Percentiles rank a stretch among this genome's conserved stretches.
These are phyloP conservation scores for Omphalea diandra DNA, from an alignment of 441 rosid species.

Conservation along the genomic window DNA sequence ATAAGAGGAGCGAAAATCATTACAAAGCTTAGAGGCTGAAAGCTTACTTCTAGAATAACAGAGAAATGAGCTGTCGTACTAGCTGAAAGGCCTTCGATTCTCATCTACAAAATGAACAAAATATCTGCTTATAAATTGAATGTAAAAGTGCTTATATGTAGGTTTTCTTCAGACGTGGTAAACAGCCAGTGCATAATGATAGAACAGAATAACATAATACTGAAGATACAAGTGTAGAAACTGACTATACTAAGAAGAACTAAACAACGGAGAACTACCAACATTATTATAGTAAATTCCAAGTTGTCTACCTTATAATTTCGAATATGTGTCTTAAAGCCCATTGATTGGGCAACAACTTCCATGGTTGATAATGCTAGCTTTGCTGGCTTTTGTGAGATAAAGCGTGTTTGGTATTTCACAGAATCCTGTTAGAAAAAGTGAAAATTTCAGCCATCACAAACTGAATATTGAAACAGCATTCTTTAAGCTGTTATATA, in stretches of 20 bases:
- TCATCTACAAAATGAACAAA: constrained; percentile 60
- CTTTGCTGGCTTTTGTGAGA: constrained; percentile 80
- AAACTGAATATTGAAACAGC: constrained; percentile 4
- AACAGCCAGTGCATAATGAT: not conserved
- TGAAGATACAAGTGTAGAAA: not conserved
- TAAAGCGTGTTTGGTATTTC: constrained; percentile 83
- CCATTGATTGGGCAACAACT: constrained; percentile 98
- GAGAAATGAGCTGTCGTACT: constrained; percentile 66
- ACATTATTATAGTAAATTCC: not conserved
- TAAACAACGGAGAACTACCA: not conserved
- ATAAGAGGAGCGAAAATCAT: constrained; percentile 8
- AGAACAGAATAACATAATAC: not conserved
- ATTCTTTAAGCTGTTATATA: constrained; percentile 4
- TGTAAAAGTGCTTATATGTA: not conserved
- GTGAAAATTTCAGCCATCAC: too few relatives aligned
- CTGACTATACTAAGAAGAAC: not conserved
- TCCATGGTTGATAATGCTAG: constrained; percentile 93
- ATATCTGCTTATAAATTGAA: constrained; percentile 11
- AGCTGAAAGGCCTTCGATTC: constrained; percentile 87
- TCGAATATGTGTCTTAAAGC: constrained; percentile 94
- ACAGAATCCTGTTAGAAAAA: constrained; percentile 55
- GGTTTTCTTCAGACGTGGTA: constrained; percentile 2
- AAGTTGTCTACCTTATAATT: constrained; percentile 69
- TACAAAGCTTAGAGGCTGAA: constrained; percentile 2
- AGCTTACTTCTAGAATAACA: constrained; percentile 73